Evolutionary conservation across 495 filamentous ascomycete species (phyloP), one percentile per base, ranked within the genome.

Genomic region (Penicillium waksmanii): DNA sequence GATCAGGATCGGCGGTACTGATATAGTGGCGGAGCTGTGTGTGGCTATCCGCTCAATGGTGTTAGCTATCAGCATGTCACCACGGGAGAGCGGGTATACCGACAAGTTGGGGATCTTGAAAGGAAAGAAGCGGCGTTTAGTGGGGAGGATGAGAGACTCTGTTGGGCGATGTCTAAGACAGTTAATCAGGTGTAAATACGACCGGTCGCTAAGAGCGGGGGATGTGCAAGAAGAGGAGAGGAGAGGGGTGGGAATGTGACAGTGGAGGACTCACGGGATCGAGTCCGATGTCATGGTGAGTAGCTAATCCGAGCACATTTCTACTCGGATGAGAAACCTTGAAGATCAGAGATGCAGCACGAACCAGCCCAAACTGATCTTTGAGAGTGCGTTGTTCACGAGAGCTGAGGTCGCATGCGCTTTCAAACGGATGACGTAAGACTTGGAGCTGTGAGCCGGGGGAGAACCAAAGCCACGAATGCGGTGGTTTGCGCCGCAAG

Each of bases 1-100:
- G 72, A 74, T 92, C 85, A 21, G 85, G 83, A 57, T 87, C 83
- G 53, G 90, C 87, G 31, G 86, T 88, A 71, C 89, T 94, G 67
- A 98, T 88, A 62, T 96, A 86, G 64, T 96, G 92, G 51, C 93
- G 90, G 49, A 98, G 84, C 75, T 98, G 95, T 79, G 87, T 90
- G 73, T 98, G 95, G 62, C 93, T 97, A 71, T 53, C 15, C 12
- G 61, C 5, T 25, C 44, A 38, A 25, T 46, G 33, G 23, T 50
- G 56, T 66, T 46, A 61, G 63, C 46, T 34, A 46, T 44, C n/a
- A 43, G 59, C 60, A 59, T 47, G 35, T 49, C 38, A 51, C 46
- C 36, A 31, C 47, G 50, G 54, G 46, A 51, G 25, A 17, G 58
- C 52, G 42, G 56, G 25, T 43, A 54, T 63, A 85, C 88, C 69